phyloP scores from a whole-genome alignment of 495 filamentous ascomycete species.

The Halenospora varia region DNA sequence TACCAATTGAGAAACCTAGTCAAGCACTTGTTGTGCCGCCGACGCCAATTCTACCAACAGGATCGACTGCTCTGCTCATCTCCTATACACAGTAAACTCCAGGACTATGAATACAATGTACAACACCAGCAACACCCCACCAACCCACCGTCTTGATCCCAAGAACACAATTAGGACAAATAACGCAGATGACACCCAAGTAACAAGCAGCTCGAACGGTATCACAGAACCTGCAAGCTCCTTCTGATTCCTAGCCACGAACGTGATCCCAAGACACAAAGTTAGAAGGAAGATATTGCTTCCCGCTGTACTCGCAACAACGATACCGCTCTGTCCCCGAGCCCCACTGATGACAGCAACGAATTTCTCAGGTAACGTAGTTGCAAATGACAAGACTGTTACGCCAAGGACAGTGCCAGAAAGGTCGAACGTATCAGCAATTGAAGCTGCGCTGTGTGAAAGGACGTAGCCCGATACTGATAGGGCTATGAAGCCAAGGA shows the following conservation, averaged over 20 bases:
- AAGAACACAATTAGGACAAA: constrained; percentile 30
- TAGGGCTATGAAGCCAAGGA: constrained; percentile 44
- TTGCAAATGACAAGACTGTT: constrained; percentile 51
- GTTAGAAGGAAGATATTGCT: constrained; percentile 54
- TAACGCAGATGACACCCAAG: constrained; percentile 32
- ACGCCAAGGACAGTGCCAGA: constrained; percentile 48
- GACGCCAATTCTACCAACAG: background rate
- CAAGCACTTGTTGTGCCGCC: background rate
- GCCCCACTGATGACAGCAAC: constrained; percentile 42
- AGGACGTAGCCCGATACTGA: constrained; percentile 46
- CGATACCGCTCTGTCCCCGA: constrained; percentile 42
- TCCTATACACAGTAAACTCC: constrained; percentile 30
- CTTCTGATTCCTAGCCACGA: constrained; percentile 24
- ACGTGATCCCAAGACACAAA: constrained; percentile 43
- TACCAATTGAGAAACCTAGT: background rate
- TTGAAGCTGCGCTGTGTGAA: constrained; percentile 34
- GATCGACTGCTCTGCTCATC: constrained; percentile 9
- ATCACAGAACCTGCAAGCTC: constrained; percentile 22
- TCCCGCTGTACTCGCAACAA: constrained; percentile 51
- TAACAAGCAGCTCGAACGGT: constrained; percentile 32
- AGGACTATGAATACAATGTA: constrained; percentile 39
- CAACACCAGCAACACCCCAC: constrained; percentile 30
- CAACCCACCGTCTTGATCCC: constrained; percentile 33
- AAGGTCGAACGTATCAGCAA: constrained; percentile 35
- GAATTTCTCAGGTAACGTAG: constrained; percentile 54